A percentile compares a stretch with the other conserved stretches of the same genome.
Evolutionary conservation across 1,284 basidiomycete species (phyloP).

Genomic region (Cryptococcus sp.): DNA sequence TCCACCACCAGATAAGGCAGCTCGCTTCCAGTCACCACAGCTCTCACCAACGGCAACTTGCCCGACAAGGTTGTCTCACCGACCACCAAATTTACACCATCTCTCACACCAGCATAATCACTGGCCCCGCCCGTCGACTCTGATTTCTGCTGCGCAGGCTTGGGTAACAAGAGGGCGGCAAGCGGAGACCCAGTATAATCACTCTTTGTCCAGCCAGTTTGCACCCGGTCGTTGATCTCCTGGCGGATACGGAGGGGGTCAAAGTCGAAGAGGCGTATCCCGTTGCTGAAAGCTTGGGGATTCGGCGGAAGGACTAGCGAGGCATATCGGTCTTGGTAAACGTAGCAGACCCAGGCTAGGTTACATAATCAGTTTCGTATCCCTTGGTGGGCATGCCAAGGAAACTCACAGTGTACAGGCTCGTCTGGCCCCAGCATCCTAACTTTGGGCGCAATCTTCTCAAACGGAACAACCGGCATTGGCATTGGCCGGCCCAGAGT

Average conservation of each 20-base stretch:
- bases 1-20: conserved; percentile 40
- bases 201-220: not conserved
- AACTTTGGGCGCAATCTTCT: conserved; percentile 36
- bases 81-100: conserved; percentile 27
- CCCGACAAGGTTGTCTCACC: conserved; percentile 23
- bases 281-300: conserved; percentile 8
- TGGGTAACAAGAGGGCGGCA: not conserved
- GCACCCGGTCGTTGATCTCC: conserved; percentile 22
- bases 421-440: conserved; percentile 37
- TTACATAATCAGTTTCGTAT: not conserved
- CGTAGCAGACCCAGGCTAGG: conserved; percentile 48
- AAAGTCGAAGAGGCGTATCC: conserved; percentile 44
- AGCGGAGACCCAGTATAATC: conserved; percentile 2
- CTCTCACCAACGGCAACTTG: conserved; percentile 11
- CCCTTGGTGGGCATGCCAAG: not conserved
- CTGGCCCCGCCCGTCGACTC: not conserved
- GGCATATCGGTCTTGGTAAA: conserved; percentile 45
- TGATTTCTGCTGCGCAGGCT: not conserved
- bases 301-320: not conserved
- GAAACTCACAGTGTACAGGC: conserved; percentile 14
- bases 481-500: conserved; percentile 27
- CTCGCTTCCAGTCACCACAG: conserved; percentile 28
- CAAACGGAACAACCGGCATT: conserved; percentile 34
- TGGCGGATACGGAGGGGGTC: conserved; percentile 37
- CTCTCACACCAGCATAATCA: conserved; percentile 16